phyloP scores from a whole-genome alignment of 2,329 filamentous ascomycete species.

The Penicillium sp. region DNA sequence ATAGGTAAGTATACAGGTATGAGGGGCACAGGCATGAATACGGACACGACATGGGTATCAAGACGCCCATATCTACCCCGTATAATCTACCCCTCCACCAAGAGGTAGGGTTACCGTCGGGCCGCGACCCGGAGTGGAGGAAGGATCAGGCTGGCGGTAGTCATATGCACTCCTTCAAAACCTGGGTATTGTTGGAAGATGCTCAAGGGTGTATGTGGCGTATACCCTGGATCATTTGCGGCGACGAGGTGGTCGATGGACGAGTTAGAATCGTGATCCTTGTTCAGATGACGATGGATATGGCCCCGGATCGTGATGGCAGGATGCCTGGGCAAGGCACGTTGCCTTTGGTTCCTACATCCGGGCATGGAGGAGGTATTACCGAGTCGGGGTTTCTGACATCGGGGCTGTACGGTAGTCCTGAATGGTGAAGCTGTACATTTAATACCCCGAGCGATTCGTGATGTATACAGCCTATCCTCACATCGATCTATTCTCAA shows the following conservation, averaged over 20 bases:
- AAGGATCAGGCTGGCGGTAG: neutral
- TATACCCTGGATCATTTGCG: neutral
- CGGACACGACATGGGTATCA: neutral
- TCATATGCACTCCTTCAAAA: neutral
- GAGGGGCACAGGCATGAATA: neutral
- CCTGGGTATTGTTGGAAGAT: neutral
- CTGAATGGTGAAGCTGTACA: neutral
- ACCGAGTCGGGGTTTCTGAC: neutral
- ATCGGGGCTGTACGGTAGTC: neutral
- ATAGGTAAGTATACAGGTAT: neutral
- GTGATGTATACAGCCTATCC: no score
- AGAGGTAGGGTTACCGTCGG: conserved; percentile 6
- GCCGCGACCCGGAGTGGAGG: conserved; percentile 1
- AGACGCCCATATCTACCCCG: neutral
- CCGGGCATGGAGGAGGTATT: neutral
- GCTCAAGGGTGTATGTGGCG: neutral
- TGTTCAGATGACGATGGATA: neutral
- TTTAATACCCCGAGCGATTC: no score
- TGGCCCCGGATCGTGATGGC: neutral
- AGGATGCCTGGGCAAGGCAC: neutral
- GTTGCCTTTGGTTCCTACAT: neutral
- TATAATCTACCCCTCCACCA: neutral
- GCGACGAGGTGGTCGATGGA: neutral
- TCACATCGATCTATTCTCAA: no score
- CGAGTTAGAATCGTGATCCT: neutral